phyloP scores from a whole-genome alignment of 1,284 basidiomycete species.

The Marasmius sp. region DNA sequence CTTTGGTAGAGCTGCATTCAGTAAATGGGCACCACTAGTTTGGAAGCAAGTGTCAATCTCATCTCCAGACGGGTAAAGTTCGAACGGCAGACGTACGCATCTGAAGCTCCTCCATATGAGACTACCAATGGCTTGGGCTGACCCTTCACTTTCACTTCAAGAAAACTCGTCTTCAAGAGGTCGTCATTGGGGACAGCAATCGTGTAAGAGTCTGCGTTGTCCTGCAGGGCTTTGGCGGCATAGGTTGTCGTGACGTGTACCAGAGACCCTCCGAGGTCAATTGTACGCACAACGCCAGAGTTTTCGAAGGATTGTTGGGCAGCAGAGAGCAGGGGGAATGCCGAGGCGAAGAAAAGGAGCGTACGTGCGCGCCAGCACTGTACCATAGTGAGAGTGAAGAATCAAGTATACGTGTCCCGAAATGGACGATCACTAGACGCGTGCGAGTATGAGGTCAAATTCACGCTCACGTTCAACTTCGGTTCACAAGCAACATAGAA shows the following conservation, averaged over 20 bases:
- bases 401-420: slow-evolving; percentile 14
- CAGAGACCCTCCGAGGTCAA: slow-evolving; percentile 86
- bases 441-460: no score
- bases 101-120: slow-evolving; percentile 48
- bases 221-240: slow-evolving; percentile 72
- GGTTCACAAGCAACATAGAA: background rate
- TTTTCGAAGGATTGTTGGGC: slow-evolving; percentile 69
- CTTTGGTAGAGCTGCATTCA: slow-evolving; percentile 46
- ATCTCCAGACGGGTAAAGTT: slow-evolving; percentile 7
- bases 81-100: slow-evolving; percentile 40
- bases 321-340: slow-evolving; percentile 25
- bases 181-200: slow-evolving; percentile 70
- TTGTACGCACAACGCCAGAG: slow-evolving; percentile 79
- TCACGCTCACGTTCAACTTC: background rate
- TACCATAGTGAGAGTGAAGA: slow-evolving; percentile 29
- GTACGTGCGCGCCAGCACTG: slow-evolving; percentile 41
- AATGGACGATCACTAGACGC: background rate
- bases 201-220: slow-evolving; percentile 64
- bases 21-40: slow-evolving; percentile 38
- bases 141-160: slow-evolving; percentile 79
- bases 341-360: slow-evolving; percentile 33
- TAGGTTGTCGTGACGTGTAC: slow-evolving; percentile 87
- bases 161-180: slow-evolving; percentile 69
- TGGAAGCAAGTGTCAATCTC: slow-evolving; percentile 3
- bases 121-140: slow-evolving; percentile 58